These are phyloP conservation scores for Colletotrichum sp. DNA, from an alignment of 2,329 filamentous ascomycete genomes.

Conservation along the genomic window DNA sequence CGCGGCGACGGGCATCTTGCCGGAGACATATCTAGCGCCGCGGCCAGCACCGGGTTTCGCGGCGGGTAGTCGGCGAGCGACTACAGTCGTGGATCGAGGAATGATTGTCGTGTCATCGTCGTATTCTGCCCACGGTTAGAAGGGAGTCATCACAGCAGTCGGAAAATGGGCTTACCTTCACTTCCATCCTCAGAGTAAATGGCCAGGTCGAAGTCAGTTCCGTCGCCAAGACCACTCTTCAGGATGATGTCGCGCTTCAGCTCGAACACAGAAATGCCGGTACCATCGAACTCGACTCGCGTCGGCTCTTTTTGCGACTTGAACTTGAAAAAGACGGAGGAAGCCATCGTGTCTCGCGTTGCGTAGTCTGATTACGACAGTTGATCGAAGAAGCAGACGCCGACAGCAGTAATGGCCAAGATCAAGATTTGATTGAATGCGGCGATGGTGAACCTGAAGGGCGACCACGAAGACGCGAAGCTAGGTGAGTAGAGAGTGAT, in stretches of 20 bases:
- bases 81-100: slow-evolving; percentile 90
- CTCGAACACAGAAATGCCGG: slow-evolving; percentile 97
- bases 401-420: neutral
- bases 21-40: slow-evolving; percentile 93
- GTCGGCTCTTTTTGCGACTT: slow-evolving; percentile 97
- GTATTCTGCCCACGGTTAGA: slow-evolving; percentile 70
- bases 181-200: slow-evolving; percentile 92
- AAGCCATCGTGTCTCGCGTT: slow-evolving; percentile 71
- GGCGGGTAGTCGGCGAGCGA: slow-evolving; percentile 86
- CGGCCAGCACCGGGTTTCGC: slow-evolving; percentile 85
- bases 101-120: slow-evolving; percentile 99
- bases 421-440: neutral
- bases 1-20: slow-evolving; percentile 90
- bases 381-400: slow-evolving; percentile 4
- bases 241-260: slow-evolving; percentile 98
- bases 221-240: slow-evolving; percentile 91
- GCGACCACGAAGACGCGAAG: slow-evolving; percentile 13
- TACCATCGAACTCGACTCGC: slow-evolving; percentile 95
- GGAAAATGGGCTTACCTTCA: slow-evolving; percentile 71
- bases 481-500: slow-evolving; percentile 21
- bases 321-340: slow-evolving; percentile 99
- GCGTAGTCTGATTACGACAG: neutral
- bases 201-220: slow-evolving; percentile 93
- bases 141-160: neutral
- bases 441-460: neutral